Base-by-base conservation (phyloP, 2,329 filamentous ascomycete genomes). In the Aspergillus oerlinghausenensis region DNA sequence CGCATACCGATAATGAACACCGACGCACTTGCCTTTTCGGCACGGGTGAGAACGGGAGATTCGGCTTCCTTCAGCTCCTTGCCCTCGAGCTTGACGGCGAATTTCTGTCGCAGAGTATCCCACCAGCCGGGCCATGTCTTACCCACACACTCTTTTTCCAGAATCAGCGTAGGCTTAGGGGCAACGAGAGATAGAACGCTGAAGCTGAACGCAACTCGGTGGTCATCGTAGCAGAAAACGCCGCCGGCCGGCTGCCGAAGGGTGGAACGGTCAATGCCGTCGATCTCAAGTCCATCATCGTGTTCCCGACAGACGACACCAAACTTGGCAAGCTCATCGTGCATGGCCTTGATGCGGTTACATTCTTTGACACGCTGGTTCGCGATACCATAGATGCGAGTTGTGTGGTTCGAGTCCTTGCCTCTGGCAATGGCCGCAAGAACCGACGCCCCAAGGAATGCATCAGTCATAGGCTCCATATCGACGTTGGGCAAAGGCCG, bases 101-200 rank as follows among this genome's bases (percentile, higher is more conserved):
- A 99, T 14, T 85, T 83, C 63, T 89, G 85, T 23, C 87, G 87
- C 55, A 97, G 77, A 19, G 87, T 85, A 73, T 99, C 94, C 94
- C 94, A 99, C 91, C 94, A 99, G 9, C 93, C 94, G 0, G 94
- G 94, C 94, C 94, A 99, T 2, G 94, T 99, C 80, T 99, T 99
- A 43, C 89, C 92, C 2, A 91, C 90, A 71, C 94, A 99, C 67
- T 96, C 92, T 58, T 92, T 88, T 72, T 99, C 94, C 2, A 90
- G 82, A 52, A 99, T 86, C 17, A 96, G 76, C 0, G 91, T 88
- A 0, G 90, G 83, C 7, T 84, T 75, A 1, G 89, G 87, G 0
- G 88, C 83, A 29, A 88, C 84, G 19, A 90, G 78, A 11, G 91
- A 85, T 17, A 99, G 80, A 6, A 99, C 92, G 63, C 92, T 94